Conservation (phyloP, 768 basidiomycete genomes). For the Lyophyllum semitale region DNA sequence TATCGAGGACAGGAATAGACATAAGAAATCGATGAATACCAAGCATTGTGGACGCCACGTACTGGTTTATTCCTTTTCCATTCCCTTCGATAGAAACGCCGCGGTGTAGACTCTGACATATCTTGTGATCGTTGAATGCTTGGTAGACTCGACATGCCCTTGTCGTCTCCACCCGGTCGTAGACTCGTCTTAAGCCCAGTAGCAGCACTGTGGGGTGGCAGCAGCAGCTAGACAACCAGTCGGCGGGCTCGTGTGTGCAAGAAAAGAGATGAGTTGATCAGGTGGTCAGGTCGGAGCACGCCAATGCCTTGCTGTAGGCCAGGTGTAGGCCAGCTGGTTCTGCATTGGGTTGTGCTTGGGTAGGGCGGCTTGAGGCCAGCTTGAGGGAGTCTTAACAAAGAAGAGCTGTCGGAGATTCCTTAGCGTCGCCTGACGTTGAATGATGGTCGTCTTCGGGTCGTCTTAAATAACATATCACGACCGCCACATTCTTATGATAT, state of each 20-base stretch:
- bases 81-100: slow-evolving; percentile 38
- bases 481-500: no score
- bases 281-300: slow-evolving; percentile 5
- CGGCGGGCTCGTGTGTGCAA: background rate
- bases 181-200: background rate
- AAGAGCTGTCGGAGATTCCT: no score
- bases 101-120: slow-evolving; percentile 7
- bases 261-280: background rate
- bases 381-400: no score
- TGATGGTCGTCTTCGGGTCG: no score
- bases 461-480: no score
- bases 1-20: slow-evolving; percentile 17
- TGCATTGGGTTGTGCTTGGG: background rate
- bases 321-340: background rate
- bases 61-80: slow-evolving; percentile 45
- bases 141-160: background rate
- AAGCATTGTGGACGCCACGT: slow-evolving; percentile 15
- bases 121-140: slow-evolving; percentile 2
- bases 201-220: background rate
- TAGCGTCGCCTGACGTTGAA: no score
- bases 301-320: background rate
- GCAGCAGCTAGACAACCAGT: background rate
- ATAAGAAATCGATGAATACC: slow-evolving; percentile 10
- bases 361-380: no score
- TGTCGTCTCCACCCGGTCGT: background rate